phyloP scores from a whole-genome alignment of 179 eudicot species.

The Beta macrorhiza region DNA sequence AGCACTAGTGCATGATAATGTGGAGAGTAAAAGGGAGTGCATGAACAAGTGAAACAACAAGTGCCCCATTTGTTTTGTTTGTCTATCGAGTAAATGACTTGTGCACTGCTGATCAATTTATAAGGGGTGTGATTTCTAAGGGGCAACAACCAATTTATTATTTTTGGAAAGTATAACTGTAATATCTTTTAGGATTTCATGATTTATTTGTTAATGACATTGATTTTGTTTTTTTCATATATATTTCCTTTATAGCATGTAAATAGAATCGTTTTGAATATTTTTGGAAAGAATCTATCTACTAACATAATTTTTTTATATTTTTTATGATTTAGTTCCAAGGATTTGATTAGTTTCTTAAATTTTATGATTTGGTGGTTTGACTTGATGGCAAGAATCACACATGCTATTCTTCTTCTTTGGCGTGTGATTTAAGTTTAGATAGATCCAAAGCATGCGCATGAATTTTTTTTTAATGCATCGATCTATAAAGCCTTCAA shows the following conservation, averaged over 20 bases:
- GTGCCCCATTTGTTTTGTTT: neutral
- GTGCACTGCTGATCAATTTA: neutral
- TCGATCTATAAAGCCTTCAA: neutral
- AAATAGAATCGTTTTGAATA: too few species aligned
- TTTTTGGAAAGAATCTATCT: too few species aligned
- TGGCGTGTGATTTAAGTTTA: conserved; percentile 1
- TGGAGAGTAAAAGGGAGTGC: neutral
- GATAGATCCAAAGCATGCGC: neutral
- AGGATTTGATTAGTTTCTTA: neutral
- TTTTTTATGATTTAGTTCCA: neutral
- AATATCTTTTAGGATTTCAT: too few species aligned
- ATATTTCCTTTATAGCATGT: too few species aligned
- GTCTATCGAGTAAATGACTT: neutral
- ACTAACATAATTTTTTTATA: too few species aligned
- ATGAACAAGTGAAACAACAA: conserved; percentile 21
- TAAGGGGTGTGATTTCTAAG: neutral
- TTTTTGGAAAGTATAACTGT: neutral
- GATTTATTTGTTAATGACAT: too few species aligned
- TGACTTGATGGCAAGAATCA: neutral
- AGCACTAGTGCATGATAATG: neutral
- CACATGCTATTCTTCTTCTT: neutral
- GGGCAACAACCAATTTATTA: neutral
- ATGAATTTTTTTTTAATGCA: neutral
- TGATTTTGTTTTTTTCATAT: too few species aligned
- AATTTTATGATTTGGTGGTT: neutral